Base-by-base conservation (phyloP, 2,329 filamentous ascomycete species). In the Canariomyces notabilis region DNA sequence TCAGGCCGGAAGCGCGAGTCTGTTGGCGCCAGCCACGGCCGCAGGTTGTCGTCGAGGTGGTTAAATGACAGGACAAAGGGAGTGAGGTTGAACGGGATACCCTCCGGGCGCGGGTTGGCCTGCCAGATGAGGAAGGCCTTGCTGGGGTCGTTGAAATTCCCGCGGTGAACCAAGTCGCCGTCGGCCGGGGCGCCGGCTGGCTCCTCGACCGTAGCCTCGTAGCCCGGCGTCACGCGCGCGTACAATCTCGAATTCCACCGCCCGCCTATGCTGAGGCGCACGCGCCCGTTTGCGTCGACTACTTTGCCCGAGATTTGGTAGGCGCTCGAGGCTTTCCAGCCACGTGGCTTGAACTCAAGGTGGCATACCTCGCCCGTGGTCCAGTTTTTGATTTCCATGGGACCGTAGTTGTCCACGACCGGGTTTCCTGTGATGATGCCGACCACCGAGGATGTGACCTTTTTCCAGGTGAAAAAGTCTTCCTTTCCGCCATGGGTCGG, bases 221-320 rank as follows among this genome's bases (percentile, higher is more conserved):
- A 96, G 4, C 91, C 93, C 0, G 91, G 90, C 0, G 91, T 96
- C 54, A 91, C 77, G 21, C 93, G 87, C 5, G 91, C 93, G 63
- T 96, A 98, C 48, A 98, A 83, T 67, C 91, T 94, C 62, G 94
- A 93, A 66, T 97, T 97, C 93, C 93, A 98, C 29, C 89, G 83
- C 1, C 93, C 93, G 33, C 91, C 93, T 50, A 98, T 81, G 63
- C 85, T 90, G 78, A 93, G 90, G 42, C 86, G 82, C 7, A 93
- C 87, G 29, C 82, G 80, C n/a, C 89, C 89, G 37, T 82, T 73
- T 4, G 79, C 73, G 59, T 93, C 90, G 41, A 90, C 74, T 4
- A 96, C 85, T 67, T 91, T 93, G 51, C 93, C 93, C 0, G 81
- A 76, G 29, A 97, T 83, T 59, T 94, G 85, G 66, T 90, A 96